Evolutionary conservation across 306 rosid genomes (phyloP).

Genomic region (Dalbergia cochinchinensis): DNA sequence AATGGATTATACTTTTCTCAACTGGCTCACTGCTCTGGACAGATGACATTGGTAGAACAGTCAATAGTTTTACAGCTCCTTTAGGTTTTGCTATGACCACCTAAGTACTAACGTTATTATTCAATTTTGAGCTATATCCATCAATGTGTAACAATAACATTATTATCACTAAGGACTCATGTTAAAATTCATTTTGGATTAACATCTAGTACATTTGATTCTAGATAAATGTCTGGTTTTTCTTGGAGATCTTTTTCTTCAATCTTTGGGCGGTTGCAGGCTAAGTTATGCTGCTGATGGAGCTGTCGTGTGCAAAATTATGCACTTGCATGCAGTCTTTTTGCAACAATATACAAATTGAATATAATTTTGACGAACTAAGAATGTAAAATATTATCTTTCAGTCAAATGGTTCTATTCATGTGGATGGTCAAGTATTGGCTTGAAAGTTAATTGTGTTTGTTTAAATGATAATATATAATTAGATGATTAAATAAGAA

Average conservation of each 20-base stretch:
- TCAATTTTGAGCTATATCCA: slow-evolving; percentile 16
- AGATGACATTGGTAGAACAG: slow-evolving; percentile 38
- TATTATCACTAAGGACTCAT: background rate
- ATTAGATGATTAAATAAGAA: too few species aligned
- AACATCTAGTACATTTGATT: background rate
- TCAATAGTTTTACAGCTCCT: background rate
- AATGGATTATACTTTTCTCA: slow-evolving; percentile 26
- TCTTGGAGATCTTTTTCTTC: background rate
- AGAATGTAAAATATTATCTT: too few species aligned
- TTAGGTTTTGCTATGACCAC: slow-evolving; percentile 25
- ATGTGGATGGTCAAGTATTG: too few species aligned
- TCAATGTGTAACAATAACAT: background rate
- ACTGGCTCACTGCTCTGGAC: slow-evolving; percentile 36
- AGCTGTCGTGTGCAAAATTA: slow-evolving; percentile 8
- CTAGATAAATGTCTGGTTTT: background rate
- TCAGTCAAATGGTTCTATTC: too few species aligned
- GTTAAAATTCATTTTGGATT: slow-evolving; percentile 1
- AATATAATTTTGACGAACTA: too few species aligned
- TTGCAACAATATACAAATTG: background rate
- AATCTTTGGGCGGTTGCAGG: background rate
- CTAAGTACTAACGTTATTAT: background rate
- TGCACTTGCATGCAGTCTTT: background rate
- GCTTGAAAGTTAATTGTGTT: too few species aligned
- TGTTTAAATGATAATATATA: too few species aligned
- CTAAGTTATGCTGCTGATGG: background rate